phyloP scores from a whole-genome alignment of 345 rosid genomes.

The Euphorbia peplus region DNA sequence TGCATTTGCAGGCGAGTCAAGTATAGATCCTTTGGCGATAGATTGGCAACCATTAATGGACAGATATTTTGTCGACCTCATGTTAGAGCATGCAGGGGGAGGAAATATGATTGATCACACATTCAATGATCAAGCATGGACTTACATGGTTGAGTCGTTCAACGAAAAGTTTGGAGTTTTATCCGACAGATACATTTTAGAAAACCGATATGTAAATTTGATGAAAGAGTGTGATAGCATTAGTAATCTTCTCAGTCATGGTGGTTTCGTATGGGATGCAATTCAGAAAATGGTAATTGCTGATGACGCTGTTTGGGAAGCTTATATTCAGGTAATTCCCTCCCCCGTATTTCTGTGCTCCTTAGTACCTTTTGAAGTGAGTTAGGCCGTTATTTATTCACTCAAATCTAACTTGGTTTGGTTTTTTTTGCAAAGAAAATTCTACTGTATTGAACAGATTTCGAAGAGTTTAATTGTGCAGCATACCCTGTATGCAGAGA shows the following conservation, averaged over 20 bases:
- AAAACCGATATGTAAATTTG: constrained; percentile 49
- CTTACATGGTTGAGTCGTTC: constrained; percentile 47
- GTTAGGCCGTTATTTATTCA: too few relatives aligned
- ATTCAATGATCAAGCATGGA: constrained; percentile 62
- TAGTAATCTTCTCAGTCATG: constrained; percentile 43
- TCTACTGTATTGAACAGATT: too few relatives aligned
- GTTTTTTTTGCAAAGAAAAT: too few relatives aligned
- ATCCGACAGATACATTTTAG: constrained; percentile 47
- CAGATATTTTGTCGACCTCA: constrained; percentile 46
- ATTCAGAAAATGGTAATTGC: constrained; percentile 49
- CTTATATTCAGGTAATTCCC: constrained; percentile 48
- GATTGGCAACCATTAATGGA: constrained; percentile 67
- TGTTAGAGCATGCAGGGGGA: constrained; percentile 48
- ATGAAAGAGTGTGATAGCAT: constrained; percentile 62
- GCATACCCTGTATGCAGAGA: too few relatives aligned
- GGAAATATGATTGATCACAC: constrained; percentile 44
- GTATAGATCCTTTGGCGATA: constrained; percentile 28
- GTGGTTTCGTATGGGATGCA: constrained; percentile 64
- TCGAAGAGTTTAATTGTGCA: too few relatives aligned
- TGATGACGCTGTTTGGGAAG: constrained; percentile 54
- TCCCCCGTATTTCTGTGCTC: neutral
- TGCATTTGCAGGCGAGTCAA: constrained; percentile 30
- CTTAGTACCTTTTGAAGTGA: too few relatives aligned
- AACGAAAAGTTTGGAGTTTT: constrained; percentile 47
- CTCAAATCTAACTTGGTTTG: too few relatives aligned